Percentiles rank a stretch among this genome's conserved stretches.
phyloP scores from a whole-genome alignment of 169 alveolate genomes.

The Plasmodium knowlesi region DNA sequence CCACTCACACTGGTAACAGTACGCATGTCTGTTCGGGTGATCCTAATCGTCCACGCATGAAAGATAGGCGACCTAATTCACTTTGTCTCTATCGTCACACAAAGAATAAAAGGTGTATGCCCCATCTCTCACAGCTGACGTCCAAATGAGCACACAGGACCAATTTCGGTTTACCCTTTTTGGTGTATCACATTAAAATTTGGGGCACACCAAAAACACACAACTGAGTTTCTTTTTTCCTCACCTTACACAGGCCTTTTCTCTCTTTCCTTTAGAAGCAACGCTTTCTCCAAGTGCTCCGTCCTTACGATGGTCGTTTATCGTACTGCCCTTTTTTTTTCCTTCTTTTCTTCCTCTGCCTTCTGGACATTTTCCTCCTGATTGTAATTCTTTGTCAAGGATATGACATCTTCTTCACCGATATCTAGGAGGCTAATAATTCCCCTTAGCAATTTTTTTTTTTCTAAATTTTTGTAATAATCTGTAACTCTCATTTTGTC shows the following conservation, averaged over 20 bases:
- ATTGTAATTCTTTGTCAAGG: constrained; percentile 32
- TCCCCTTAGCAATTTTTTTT: constrained; percentile 61
- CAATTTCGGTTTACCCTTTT: background rate
- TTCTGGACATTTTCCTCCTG: constrained; percentile 6
- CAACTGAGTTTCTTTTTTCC: background rate
- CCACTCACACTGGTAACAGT: background rate
- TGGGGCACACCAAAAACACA: background rate
- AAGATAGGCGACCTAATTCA: background rate
- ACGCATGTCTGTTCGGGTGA: background rate
- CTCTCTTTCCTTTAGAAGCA: background rate
- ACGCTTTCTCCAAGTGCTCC: background rate
- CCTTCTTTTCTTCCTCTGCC: constrained; percentile 1
- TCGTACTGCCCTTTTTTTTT: background rate
- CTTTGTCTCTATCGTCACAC: background rate
- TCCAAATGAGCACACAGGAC: background rate
- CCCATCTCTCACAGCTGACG: background rate
- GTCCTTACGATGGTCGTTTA: background rate
- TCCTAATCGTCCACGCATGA: background rate
- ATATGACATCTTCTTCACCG: constrained; percentile 69
- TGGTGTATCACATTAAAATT: background rate
- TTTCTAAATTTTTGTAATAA: constrained; percentile 68
- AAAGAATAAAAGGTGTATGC: background rate
- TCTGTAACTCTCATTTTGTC: constrained; percentile 72
- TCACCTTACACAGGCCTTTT: background rate
- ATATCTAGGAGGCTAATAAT: constrained; percentile 47